Conservation (phyloP, 768 basidiomycete genomes). For the Calocybe gangraenosa region DNA sequence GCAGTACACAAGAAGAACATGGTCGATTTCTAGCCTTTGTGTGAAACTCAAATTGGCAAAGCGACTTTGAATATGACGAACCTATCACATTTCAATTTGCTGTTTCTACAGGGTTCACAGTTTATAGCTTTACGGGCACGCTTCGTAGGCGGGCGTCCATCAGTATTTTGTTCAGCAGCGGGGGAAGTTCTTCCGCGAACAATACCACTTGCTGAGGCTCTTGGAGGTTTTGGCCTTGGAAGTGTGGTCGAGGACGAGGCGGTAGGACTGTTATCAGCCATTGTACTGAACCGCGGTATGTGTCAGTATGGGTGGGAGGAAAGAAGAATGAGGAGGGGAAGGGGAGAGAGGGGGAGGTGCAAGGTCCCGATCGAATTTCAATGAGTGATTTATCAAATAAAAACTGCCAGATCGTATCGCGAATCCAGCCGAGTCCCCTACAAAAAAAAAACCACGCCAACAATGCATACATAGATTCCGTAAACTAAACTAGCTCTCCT, state of each 20-base stretch:
- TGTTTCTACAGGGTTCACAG: conserved; percentile 83
- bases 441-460: conserved; percentile 11
- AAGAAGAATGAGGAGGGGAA: conserved; percentile 10
- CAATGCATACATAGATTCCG: background rate
- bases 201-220: conserved; percentile 34
- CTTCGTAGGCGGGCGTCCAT: conserved; percentile 69
- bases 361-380: conserved; percentile 23
- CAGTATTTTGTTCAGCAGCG: conserved; percentile 40
- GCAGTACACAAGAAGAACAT: conserved; percentile 83
- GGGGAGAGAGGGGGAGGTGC: conserved; percentile 20
- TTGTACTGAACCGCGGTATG: too few species aligned
- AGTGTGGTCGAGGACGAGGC: conserved; percentile 32
- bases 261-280: conserved; percentile 35
- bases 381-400: conserved; percentile 21
- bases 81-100: conserved; percentile 90
- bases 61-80: conserved; percentile 24
- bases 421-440: conserved; percentile 10
- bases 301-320: conserved; percentile 3
- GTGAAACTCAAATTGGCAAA: conserved; percentile 12
- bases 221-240: conserved; percentile 37
- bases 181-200: conserved; percentile 53
- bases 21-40: conserved; percentile 61
- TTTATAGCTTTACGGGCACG: conserved; percentile 86
- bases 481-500: too few species aligned
- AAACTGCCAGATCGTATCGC: conserved; percentile 14